Evolutionary conservation across 805 yeast genomes (phyloP), one percentile per base, ranked within the genome.

Genomic region (Kodamaea kakaduensis): DNA sequence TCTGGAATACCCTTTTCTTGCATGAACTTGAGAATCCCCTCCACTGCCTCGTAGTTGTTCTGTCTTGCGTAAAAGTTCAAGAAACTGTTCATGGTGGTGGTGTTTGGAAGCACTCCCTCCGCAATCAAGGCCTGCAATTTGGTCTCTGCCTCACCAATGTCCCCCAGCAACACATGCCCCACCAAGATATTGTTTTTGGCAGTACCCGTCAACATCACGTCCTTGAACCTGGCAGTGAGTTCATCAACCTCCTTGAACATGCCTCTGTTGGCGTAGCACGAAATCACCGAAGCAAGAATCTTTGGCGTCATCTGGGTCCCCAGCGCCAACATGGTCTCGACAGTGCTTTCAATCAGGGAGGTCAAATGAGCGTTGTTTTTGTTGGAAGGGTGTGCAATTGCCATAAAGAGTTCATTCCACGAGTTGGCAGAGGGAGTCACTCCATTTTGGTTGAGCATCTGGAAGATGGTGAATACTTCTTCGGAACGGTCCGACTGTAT

Each of bases 331-430:
- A 64, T 56, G 7, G 71, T 60, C n/a, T 42, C 46, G 12, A 63
- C 38, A 6, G 58, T 51, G 24, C 31, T 10, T 8, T 20, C 30
- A n/a, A 31, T 45, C 19, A 16, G 29, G 13, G 18, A 47, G 30
- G 20, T 59, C 65, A 12, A 64, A 49, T 14, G 5, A 3, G 29
- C 12, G 19, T 26, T 16, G 18, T 14, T 8, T 12, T 5, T 26
- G 16, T 48, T 56, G 5, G 43, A 40, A 3, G 69, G 60, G 40
- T 55, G 60, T 6, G 69, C 64, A 50, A 71, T 67, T 1, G 81
- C 65, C 34, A 69, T 60, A 33, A 84, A 56, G 18, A 81, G 64
- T 34, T 73, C 66, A 34, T 79, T 78, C 87, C 87, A 84, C 1
- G 77, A 54, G 0, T 54, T 45, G n/a, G 67, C 45, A 4, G 69